A percentile compares a stretch with the other conserved stretches of the same genome.
These are phyloP conservation scores for Oryza glaberrima DNA, from an alignment of 176 grass and related monocot genomes.

Conservation along the genomic window DNA sequence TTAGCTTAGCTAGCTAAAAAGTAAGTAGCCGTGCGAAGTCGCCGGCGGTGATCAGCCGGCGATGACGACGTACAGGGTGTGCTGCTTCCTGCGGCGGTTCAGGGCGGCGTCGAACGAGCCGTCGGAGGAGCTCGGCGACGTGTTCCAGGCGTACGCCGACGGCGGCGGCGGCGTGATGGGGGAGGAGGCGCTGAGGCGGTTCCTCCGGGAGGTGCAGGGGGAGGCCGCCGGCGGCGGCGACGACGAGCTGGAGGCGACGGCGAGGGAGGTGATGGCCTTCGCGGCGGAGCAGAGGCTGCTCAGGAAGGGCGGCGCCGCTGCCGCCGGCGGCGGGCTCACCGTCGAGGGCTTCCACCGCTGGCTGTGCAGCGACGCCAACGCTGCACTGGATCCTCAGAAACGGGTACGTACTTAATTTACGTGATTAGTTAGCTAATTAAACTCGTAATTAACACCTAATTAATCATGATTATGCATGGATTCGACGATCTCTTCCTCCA, in stretches of 20 bases:
- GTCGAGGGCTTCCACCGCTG: constrained; percentile 64
- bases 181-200: constrained; percentile 53
- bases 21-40: too few species aligned
- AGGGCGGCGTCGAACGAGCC: constrained; percentile 53
- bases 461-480: not conserved
- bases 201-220: constrained; percentile 75
- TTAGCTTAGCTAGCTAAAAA: not conserved
- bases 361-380: constrained; percentile 68
- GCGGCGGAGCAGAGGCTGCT: constrained; percentile 55
- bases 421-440: not conserved
- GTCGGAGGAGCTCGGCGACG: constrained; percentile 51
- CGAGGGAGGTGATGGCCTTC: constrained; percentile 52
- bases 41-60: too few species aligned
- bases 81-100: constrained; percentile 81
- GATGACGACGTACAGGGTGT: constrained; percentile 78
- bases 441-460: not conserved
- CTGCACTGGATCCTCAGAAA: constrained; percentile 33
- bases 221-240: not conserved
- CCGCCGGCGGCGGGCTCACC: constrained; percentile 26
- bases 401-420: constrained; percentile 31
- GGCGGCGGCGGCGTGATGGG: constrained; percentile 46
- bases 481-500: not conserved
- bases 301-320: constrained; percentile 49
- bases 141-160: constrained; percentile 55
- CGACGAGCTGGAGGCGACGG: constrained; percentile 5